These are phyloP conservation scores for Rostrohypoxylon terebratum DNA, from an alignment of 495 filamentous ascomycete species.

Conservation along the genomic window DNA sequence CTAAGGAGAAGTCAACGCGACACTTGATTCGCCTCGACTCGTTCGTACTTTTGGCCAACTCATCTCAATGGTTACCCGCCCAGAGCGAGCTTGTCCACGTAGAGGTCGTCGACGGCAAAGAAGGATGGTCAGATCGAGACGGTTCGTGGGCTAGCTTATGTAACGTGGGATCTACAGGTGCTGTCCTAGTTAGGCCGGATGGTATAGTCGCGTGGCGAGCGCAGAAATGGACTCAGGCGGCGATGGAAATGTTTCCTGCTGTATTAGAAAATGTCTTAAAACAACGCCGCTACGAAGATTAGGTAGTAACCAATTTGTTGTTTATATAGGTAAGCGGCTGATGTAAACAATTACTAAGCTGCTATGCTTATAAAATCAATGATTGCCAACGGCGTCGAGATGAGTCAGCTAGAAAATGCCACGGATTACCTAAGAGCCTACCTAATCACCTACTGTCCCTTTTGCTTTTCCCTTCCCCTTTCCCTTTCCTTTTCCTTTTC, in stretches of 20 bases:
- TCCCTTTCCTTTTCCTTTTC: not conserved
- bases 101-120: not conserved
- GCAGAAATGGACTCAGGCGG: constrained; percentile 1
- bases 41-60: constrained; percentile 12
- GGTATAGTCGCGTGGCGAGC: constrained; percentile 12
- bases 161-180: constrained; percentile 4
- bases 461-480: not conserved
- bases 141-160: constrained; percentile 3
- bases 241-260: not conserved
- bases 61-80: not conserved
- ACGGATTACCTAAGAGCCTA: not conserved
- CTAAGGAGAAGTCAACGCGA: constrained; percentile 5
- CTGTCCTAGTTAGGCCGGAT: constrained; percentile 15
- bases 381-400: not conserved
- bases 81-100: constrained; percentile 4
- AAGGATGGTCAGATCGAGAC: constrained; percentile 14
- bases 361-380: not conserved
- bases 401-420: not conserved
- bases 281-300: constrained; percentile 1
- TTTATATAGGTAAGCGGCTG: not conserved
- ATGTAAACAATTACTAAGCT: not conserved
- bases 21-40: constrained; percentile 4
- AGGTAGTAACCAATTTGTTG: not conserved
- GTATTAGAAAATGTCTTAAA: constrained; percentile 11
- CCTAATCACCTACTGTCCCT: not conserved